Evolutionary conservation across 352 stramenopile species (phyloP), one percentile per base, ranked within the genome.

Genomic region (Proteromonas lacertae): DNA sequence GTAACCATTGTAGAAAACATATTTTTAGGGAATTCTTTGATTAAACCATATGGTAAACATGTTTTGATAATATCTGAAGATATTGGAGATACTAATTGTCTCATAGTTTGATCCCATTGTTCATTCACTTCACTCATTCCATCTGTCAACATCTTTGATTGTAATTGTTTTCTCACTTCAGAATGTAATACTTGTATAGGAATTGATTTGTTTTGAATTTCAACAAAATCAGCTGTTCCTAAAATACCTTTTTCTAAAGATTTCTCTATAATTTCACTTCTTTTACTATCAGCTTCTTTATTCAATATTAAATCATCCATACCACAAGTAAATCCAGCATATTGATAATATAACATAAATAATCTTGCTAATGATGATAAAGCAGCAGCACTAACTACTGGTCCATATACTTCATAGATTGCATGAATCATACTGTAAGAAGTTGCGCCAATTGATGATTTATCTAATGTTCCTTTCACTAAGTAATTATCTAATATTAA

Each of bases 1-100:
- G 88, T 66, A 16, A 95, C 81, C 87, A 99, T 99, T 12, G 96
- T 62, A 41, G 75, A 87, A 58, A 99, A 98, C 35, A 70, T 86
- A 58, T 99, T 99, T 37, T 67, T 56, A 7, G 87, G 87, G 60
- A 99, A 99, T 16, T 79, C 65, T 48, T 93, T 92, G 7, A 64
- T 68, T 46, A 96, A 70, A 16, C 87, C 87, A 44, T 70, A 62
- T 0, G 89, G 89, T 38, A 99, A 59, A 68, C 86, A 97, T 30
- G 69, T 74, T 59, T 96, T 95, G 46, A 98, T 94, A 48, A 98
- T 96, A 32, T 90, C 65, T 43, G 66, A 90, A 43, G 86, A 16
- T 17, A 19, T 29, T 20, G 26, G 10, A 29, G 26, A 29, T 4
- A 38, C 14, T 4, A 38, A 4, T 9, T 6, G 6, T 38, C 28